These are phyloP conservation scores for Penicillium sp. DNA, from an alignment of 2,329 filamentous ascomycete genomes.

Conservation along the genomic window DNA sequence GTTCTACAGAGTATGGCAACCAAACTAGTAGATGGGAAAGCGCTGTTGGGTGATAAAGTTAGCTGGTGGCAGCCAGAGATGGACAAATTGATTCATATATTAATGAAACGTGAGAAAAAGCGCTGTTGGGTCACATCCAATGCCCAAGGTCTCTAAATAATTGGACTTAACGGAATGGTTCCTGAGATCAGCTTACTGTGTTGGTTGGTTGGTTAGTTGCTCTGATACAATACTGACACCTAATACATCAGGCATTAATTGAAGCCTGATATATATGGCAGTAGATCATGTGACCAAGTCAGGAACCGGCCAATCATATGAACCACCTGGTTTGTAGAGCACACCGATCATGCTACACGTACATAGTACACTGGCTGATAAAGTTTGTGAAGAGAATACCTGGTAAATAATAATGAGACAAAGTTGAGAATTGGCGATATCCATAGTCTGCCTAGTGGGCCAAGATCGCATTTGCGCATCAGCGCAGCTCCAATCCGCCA, in stretches of 20 bases:
- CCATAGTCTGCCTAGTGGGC: not conserved
- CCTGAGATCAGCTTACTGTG: too few species aligned
- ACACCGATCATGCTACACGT: too few species aligned
- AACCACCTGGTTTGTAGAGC: not conserved
- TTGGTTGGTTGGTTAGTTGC: too few species aligned
- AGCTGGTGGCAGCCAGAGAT: not conserved
- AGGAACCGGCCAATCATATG: not conserved
- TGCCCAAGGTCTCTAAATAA: too few species aligned
- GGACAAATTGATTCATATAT: too few species aligned
- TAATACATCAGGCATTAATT: not conserved
- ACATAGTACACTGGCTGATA: too few species aligned
- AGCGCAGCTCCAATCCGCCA: slow-evolving; percentile 7
- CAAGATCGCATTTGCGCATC: not conserved
- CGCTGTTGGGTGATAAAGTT: not conserved
- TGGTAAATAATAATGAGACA: not conserved
- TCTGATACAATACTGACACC: not conserved
- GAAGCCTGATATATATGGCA: not conserved
- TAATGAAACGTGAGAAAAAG: too few species aligned
- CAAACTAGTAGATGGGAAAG: not conserved
- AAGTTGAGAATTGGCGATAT: not conserved
- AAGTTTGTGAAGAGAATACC: not conserved
- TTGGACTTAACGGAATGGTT: too few species aligned
- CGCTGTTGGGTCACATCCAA: too few species aligned
- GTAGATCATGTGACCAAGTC: not conserved
- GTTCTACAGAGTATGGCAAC: not conserved